A percentile compares a stretch with the other conserved stretches of the same genome.
Evolutionary conservation across 2,329 filamentous ascomycete species (phyloP).

Genomic region (Phoma sp.): DNA sequence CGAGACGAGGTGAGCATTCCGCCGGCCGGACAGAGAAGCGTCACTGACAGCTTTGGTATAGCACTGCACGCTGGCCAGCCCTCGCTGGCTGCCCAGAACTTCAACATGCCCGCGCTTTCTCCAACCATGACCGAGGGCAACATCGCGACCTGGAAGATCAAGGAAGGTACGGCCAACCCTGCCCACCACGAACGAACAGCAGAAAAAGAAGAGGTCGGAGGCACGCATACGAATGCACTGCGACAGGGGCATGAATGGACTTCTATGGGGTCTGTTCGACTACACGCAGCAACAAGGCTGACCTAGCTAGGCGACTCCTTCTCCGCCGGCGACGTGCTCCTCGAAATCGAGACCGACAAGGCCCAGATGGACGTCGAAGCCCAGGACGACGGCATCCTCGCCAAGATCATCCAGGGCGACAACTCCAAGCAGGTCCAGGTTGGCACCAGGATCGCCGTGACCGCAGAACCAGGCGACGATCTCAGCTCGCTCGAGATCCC

Average conservation of each 20-base stretch:
- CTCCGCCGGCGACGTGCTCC: conserved; percentile 80
- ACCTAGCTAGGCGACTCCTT: conserved; percentile 69
- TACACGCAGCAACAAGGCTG: conserved; percentile 17
- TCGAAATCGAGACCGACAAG: conserved; percentile 95
- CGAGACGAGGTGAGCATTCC: conserved; percentile 62
- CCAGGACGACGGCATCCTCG: conserved; percentile 84
- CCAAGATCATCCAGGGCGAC: conserved; percentile 79
- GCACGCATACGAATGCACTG: neutral
- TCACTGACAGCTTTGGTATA: conserved; percentile 46
- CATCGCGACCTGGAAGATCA: conserved; percentile 83
- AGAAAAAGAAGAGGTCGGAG: neutral
- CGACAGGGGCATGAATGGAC: neutral
- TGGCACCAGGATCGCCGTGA: conserved; percentile 79
- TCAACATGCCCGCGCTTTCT: conserved; percentile 89
- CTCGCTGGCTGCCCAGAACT: conserved; percentile 78
- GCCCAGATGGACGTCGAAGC: conserved; percentile 95
- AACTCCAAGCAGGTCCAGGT: conserved; percentile 80
- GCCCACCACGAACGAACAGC: neutral
- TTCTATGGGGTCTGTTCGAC: neutral
- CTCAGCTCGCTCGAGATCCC: conserved; percentile 76
- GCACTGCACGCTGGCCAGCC: conserved; percentile 69
- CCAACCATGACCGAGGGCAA: conserved; percentile 95
- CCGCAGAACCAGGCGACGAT: conserved; percentile 83
- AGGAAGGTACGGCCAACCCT: conserved; percentile 65
- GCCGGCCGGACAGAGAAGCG: conserved; percentile 16